These are phyloP conservation scores for Elsinoe arachidis DNA, from an alignment of 2,329 filamentous ascomycete species.

Conservation along the genomic window DNA sequence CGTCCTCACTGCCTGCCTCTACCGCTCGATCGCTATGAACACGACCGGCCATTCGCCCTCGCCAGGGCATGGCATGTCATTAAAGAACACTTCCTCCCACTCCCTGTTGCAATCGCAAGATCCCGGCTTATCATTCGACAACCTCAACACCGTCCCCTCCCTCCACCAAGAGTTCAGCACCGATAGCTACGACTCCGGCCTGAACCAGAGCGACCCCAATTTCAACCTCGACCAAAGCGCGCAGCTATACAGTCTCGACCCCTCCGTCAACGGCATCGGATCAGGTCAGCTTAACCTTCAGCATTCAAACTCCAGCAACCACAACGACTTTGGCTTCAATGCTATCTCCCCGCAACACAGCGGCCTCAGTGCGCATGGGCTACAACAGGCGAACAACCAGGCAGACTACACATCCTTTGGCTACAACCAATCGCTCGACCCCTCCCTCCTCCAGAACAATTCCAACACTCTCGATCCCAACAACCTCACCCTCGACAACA, in stretches of 20 bases:
- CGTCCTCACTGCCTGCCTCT: neutral
- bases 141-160: neutral
- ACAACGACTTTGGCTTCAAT: slow-evolving; percentile 6
- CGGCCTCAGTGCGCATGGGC: neutral
- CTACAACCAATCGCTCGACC: slow-evolving; percentile 50
- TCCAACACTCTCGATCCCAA: slow-evolving; percentile 38
- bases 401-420: slow-evolving; percentile 43
- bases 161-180: slow-evolving; percentile 5
- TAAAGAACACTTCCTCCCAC: slow-evolving; percentile 8
- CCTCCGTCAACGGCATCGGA: slow-evolving; percentile 3
- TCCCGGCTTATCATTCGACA: neutral
- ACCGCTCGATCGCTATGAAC: neutral
- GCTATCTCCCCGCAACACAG: neutral
- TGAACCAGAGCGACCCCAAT: slow-evolving; percentile 3
- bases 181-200: neutral
- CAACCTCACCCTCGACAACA: slow-evolving; percentile 39
- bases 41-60: slow-evolving; percentile 11
- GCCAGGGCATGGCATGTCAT: neutral
- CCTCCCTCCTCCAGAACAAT: slow-evolving; percentile 48
- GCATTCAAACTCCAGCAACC: neutral
- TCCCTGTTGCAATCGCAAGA: slow-evolving; percentile 13
- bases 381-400: slow-evolving; percentile 8
- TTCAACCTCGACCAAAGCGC: slow-evolving; percentile 9
- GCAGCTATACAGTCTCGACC: neutral
- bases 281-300: neutral